Evolutionary conservation across 352 stramenopile species (phyloP), one percentile per base, ranked within the genome.

Genomic region (Phytophthora constricta): DNA sequence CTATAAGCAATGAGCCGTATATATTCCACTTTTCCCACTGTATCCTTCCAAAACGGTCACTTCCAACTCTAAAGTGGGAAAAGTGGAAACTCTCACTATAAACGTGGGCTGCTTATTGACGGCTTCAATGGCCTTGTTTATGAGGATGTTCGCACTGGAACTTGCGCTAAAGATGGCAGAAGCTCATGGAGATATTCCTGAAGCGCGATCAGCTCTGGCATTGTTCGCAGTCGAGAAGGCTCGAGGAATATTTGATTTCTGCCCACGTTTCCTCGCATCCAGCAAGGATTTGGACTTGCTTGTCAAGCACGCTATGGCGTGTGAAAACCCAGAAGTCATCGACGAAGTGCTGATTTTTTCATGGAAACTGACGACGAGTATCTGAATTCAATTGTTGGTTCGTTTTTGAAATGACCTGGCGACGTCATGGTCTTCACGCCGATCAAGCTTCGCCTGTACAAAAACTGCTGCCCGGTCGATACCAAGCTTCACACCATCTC

Each of bases 331-430:
- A 31, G 23, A 50, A 50, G 19, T 39, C 17, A 23, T 65, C 45
- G 22, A 25, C 13, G 26, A 25, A 1, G 14, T 60, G 10, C 16
- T 42, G 25, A 26, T 51, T 4, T 11, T 48, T 7, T 16, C 20
- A 13, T 14, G 23, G 17, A 22, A 10, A 50, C 58, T 9, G 14
- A 23, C 20, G 34, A 26, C 11, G 45, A 20, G 16, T 17, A 52
- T 20, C 47, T 65, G 11, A 20, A 28, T 20, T 26, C 19, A 27
- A 47, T 65, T 37, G 17, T 65, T 14, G 27, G 51, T 51, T 11
- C n/a, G 10, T 26, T 57, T 16, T 45, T 26, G 4, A 19, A 56
- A 37, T 51, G n/a, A n/a, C n/a, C n/a, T n/a, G n/a, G n/a, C n/a
- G n/a, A n/a, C n/a, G n/a, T n/a, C n/a, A n/a, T n/a, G n/a, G n/a